Conservation (phyloP, 1,139 yeast genomes). For the Spencermartinsiella ligniputridi region DNA sequence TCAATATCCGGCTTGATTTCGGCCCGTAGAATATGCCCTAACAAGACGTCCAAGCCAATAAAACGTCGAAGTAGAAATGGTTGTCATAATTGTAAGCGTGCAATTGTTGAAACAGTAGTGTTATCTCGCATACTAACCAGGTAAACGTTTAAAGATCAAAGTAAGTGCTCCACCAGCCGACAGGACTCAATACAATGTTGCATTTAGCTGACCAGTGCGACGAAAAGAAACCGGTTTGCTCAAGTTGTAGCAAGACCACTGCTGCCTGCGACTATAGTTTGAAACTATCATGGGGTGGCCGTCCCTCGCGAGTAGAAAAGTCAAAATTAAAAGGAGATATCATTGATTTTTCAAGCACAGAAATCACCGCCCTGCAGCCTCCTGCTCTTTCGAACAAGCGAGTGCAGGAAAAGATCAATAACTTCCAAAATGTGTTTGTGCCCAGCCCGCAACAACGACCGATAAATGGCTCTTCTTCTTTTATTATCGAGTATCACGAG, state of each 20-base stretch:
- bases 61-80: slow-evolving; percentile 30
- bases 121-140: slow-evolving; percentile 9
- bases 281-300: slow-evolving; percentile 72
- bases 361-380: neutral
- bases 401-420: slow-evolving; percentile 12
- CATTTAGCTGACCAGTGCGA: slow-evolving; percentile 52
- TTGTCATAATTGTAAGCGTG: slow-evolving; percentile 29
- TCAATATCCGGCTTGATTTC: too few relatives aligned
- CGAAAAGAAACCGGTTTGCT: slow-evolving; percentile 63
- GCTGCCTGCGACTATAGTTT: slow-evolving; percentile 60
- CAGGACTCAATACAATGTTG: too few relatives aligned
- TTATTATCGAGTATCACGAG: slow-evolving; percentile 19
- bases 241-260: slow-evolving; percentile 50
- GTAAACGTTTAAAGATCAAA: slow-evolving; percentile 26
- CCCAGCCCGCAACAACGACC: slow-evolving; percentile 23
- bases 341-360: neutral
- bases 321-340: neutral
- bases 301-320: slow-evolving; percentile 48
- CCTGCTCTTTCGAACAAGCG: slow-evolving; percentile 11
- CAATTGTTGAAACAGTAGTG: neutral
- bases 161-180: too few relatives aligned
- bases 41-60: slow-evolving; percentile 15
- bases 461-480: slow-evolving; percentile 14
- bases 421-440: slow-evolving; percentile 18
- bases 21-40: slow-evolving; percentile 8